phyloP scores from a whole-genome alignment of 192 early-diverging fungal genomes.

The Dimargaris cristalligena region DNA sequence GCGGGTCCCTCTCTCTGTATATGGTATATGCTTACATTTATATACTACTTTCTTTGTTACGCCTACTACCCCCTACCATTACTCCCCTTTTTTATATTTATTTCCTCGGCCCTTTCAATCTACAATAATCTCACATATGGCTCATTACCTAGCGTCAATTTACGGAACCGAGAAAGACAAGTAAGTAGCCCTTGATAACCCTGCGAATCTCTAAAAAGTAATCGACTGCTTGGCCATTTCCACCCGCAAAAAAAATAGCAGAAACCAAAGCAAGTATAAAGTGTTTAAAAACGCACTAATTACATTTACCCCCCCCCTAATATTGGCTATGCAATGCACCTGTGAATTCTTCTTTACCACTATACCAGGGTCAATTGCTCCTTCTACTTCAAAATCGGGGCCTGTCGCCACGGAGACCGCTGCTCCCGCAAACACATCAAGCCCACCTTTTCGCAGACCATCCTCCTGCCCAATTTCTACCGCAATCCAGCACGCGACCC shows the following conservation, averaged over 20 bases:
- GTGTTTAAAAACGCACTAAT: too few relatives aligned
- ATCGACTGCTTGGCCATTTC: too few relatives aligned
- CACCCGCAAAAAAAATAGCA: too few relatives aligned
- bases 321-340: not conserved
- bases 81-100: not conserved
- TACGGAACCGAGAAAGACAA: slow-evolving; percentile 98
- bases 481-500: slow-evolving; percentile 71
- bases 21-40: not conserved
- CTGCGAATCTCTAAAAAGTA: too few relatives aligned
- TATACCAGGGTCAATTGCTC: slow-evolving; percentile 75
- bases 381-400: slow-evolving; percentile 99
- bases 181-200: too few relatives aligned
- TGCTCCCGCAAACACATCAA: slow-evolving; percentile 95
- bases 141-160: slow-evolving; percentile 71
- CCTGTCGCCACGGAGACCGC: slow-evolving; percentile 92
- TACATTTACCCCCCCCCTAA: too few relatives aligned
- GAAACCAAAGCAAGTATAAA: too few relatives aligned
- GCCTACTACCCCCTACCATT: not conserved
- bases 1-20: not conserved
- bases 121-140: slow-evolving; percentile 30
- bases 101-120: slow-evolving; percentile 10
- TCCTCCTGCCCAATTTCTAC: slow-evolving; percentile 89
- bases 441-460: slow-evolving; percentile 88
- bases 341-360: slow-evolving; percentile 2
- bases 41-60: not conserved